These are phyloP conservation scores for Aphanocladium album DNA, from an alignment of 2,329 filamentous ascomycete species.

Conservation along the genomic window DNA sequence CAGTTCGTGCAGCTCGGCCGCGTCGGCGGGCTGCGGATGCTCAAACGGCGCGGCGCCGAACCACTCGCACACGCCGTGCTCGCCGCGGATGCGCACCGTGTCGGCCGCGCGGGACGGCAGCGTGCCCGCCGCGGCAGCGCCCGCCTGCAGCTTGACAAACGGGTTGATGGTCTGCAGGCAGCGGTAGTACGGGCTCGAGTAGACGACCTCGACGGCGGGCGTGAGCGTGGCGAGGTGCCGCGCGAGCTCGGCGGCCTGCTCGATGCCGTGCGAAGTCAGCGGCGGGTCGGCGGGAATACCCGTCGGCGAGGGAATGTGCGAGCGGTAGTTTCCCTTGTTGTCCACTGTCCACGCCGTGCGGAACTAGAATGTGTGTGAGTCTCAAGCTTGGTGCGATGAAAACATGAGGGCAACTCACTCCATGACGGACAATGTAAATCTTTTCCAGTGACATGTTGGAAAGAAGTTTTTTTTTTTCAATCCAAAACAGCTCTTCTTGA, in stretches of 20 bases:
- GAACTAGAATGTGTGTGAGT: slow-evolving; percentile 53
- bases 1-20: slow-evolving; percentile 55
- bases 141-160: slow-evolving; percentile 46
- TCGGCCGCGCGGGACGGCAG: slow-evolving; percentile 14
- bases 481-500: too few relatives aligned
- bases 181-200: slow-evolving; percentile 81
- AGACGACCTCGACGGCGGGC: slow-evolving; percentile 69
- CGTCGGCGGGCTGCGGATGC: slow-evolving; percentile 71
- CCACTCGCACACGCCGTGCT: slow-evolving; percentile 72
- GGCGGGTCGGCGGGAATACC: slow-evolving; percentile 84
- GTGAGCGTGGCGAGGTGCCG: slow-evolving; percentile 55
- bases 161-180: slow-evolving; percentile 81
- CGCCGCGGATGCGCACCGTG: slow-evolving; percentile 44
- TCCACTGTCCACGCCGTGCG: slow-evolving; percentile 88
- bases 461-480: too few relatives aligned
- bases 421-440: slow-evolving; percentile 71
- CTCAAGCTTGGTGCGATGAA: slow-evolving; percentile 9
- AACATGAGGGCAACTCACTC: slow-evolving; percentile 48
- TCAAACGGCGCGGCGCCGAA: slow-evolving; percentile 82
- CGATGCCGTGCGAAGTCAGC: slow-evolving; percentile 79
- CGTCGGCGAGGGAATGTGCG: slow-evolving; percentile 73
- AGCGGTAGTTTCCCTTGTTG: slow-evolving; percentile 72
- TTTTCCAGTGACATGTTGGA: slow-evolving; percentile 55
- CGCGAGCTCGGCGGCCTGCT: slow-evolving; percentile 75
- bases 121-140: background rate